Evolutionary conservation across 225 moss, liverwort and hornwort genomes (phyloP), one percentile per base, ranked within the genome.

Genomic region (Lunularia cruciata): DNA sequence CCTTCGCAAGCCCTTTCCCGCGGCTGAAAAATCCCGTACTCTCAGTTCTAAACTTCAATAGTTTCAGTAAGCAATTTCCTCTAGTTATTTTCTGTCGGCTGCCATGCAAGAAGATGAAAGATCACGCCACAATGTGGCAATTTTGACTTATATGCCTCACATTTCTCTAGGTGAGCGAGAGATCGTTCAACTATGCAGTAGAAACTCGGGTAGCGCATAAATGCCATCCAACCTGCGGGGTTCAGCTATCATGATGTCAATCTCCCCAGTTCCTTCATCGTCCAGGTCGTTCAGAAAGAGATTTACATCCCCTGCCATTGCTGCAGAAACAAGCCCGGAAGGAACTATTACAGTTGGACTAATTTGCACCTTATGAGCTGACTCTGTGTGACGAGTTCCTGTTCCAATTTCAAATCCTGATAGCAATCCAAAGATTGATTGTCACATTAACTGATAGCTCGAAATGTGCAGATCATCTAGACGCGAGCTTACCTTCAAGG

Each of bases 221-320:
- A n/a, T 23, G 16, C 1, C n/a, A 27, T 22, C 54, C 49, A 40
- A 83, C 83, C 83, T 83, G 27, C 33, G 59, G 33, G 71, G 72
- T 40, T 83, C 83, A 42, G 83, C 83, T 53, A 83, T 79, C 83
- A 83, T 83, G 70, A 83, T 71, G 36, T 76, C 79, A 26, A 83
- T 66, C 38, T 83, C 83, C 25, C 79, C 83, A 30, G 73, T 37
- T 68, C 73, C 57, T 36, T 35, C 58, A 28, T 83, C 76, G 40
- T 79, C 76, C 15, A 32, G 46, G 54, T 83, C 79, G 27, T 79
- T 83, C 34, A 79, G 40, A 22, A 79, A 83, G 30, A 83, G 19
- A 49, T 83, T 83, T 60, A 83, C 83, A 70, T 83, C 83, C 20
- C 83, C 83, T 54, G 73, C 79, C 83, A 83, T 83, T 37, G 83